Conservation (phyloP, 306 rosid genomes). For the Amphicarpaea edgeworthii region DNA sequence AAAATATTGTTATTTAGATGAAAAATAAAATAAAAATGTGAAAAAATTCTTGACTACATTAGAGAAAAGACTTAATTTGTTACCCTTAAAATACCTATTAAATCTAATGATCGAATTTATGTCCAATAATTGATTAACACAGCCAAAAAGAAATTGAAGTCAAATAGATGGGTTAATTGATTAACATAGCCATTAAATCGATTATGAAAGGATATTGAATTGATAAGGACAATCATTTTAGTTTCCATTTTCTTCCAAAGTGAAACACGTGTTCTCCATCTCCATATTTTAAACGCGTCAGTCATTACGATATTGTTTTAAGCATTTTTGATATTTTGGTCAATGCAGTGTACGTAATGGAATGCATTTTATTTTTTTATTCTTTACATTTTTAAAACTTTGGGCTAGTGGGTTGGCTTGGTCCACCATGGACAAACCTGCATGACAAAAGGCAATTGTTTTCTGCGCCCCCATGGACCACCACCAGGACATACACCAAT, state of each 20-base stretch:
- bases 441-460: too few relatives aligned
- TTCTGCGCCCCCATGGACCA: too few relatives aligned
- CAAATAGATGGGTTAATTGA: background rate
- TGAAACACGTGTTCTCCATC: background rate
- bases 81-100: background rate
- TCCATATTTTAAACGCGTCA: background rate
- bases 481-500: too few relatives aligned
- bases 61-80: background rate
- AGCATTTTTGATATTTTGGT: too few relatives aligned
- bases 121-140: background rate
- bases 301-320: background rate
- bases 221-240: background rate
- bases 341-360: too few relatives aligned
- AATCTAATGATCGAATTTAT: background rate
- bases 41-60: too few relatives aligned
- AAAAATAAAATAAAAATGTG: background rate
- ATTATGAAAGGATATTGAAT: background rate
- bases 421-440: too few relatives aligned
- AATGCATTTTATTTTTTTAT: too few relatives aligned
- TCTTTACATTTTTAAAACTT: too few relatives aligned
- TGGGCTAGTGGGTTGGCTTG: too few relatives aligned
- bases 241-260: slow-evolving; percentile 1
- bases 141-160: background rate
- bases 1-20: background rate
- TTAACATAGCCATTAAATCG: background rate